Percentiles rank a stretch among this genome's conserved stretches.
These are phyloP conservation scores for Salvia splendens DNA, from an alignment of 257 asterid genomes.

Conservation along the genomic window DNA sequence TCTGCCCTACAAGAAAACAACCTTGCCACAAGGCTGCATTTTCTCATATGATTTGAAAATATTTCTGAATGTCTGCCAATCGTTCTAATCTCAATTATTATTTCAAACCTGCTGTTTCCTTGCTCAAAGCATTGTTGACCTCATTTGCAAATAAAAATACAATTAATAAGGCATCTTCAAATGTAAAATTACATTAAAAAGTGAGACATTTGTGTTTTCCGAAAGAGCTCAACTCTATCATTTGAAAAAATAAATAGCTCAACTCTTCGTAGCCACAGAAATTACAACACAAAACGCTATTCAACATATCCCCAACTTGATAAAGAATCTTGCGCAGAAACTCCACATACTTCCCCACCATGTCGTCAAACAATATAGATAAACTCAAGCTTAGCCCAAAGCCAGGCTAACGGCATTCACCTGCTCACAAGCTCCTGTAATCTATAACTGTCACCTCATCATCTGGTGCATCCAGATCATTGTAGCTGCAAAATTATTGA, in stretches of 20 bases:
- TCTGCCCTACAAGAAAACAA: too few relatives aligned
- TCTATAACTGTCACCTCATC: slow-evolving; percentile 98
- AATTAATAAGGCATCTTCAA: neutral
- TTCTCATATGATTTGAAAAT: too few relatives aligned
- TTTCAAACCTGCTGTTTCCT: too few relatives aligned
- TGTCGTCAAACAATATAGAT: neutral
- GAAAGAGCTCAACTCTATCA: neutral
- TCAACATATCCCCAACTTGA: neutral
- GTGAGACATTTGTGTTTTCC: neutral
- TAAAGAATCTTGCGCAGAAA: neutral
- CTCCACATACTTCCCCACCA: neutral
- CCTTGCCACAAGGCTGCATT: too few relatives aligned
- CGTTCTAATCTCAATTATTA: too few relatives aligned
- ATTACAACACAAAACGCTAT: slow-evolving; percentile 2
- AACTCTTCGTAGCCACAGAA: neutral
- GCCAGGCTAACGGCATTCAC: neutral
- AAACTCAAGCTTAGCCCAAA: slow-evolving; percentile 7
- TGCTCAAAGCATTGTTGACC: too few relatives aligned
- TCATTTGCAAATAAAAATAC: too few relatives aligned
- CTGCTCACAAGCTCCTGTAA: slow-evolving; percentile 81
- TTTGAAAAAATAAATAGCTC: neutral
- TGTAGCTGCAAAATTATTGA: slow-evolving; percentile 64
- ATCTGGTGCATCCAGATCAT: slow-evolving; percentile 98
- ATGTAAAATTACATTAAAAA: neutral
- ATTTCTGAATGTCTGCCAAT: too few relatives aligned